These are phyloP conservation scores for Ceratocystis eucalypticola DNA, from an alignment of 2,329 filamentous ascomycete species.

Conservation along the genomic window DNA sequence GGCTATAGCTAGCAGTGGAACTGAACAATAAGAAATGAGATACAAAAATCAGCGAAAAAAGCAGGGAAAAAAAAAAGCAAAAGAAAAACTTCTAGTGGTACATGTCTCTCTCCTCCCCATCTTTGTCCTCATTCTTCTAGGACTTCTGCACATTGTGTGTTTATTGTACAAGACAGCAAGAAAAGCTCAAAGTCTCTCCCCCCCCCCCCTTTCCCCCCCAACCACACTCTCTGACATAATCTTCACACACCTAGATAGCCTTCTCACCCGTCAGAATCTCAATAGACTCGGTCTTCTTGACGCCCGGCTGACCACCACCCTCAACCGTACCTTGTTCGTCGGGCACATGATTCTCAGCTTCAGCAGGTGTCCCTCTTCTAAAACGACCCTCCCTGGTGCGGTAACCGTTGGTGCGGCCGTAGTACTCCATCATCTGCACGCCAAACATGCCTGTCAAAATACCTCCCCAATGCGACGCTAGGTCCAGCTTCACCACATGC, in stretches of 20 bases:
- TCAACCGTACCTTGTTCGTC: not conserved
- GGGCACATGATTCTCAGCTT: not conserved
- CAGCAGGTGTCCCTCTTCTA: constrained; percentile 8
- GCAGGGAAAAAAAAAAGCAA: not conserved
- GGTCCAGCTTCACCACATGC: constrained; percentile 38
- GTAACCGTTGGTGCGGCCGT: constrained; percentile 13
- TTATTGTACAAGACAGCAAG: not conserved
- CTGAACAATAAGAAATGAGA: too few relatives aligned
- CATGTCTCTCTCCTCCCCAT: not conserved
- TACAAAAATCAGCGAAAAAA: too few relatives aligned
- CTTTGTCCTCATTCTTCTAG: not conserved
- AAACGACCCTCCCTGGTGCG: constrained; percentile 16
- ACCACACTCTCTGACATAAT: not conserved
- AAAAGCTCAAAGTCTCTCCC: not conserved
- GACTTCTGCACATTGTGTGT: not conserved
- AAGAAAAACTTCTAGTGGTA: not conserved
- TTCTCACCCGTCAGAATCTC: constrained; percentile 19
- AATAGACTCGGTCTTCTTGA: constrained; percentile 17
- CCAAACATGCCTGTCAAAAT: constrained; percentile 36
- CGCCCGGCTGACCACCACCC: not conserved
- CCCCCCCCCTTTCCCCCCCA: not conserved
- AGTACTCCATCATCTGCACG: constrained; percentile 26
- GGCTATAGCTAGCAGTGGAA: too few relatives aligned
- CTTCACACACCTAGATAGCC: constrained; percentile 6
- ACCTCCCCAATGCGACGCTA: constrained; percentile 41